Conservation (phyloP, 2,329 filamentous ascomycete species). For the Fusarium oligoseptatum region DNA sequence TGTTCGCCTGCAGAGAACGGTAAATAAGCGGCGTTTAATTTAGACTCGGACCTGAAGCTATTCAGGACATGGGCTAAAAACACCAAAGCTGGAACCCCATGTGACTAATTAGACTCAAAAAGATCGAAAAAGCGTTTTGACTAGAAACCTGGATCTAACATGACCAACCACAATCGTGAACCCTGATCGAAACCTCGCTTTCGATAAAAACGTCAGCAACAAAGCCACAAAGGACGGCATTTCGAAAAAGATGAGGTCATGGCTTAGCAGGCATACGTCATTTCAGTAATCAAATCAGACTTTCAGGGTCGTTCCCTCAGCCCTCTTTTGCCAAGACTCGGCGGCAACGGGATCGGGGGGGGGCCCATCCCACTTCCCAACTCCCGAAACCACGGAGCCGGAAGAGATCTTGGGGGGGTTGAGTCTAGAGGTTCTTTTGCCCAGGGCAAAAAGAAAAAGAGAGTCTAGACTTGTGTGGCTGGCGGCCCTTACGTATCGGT, state of each 20-base stretch:
- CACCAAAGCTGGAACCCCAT: not conserved
- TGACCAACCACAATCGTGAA: not conserved
- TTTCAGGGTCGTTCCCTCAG: slow-evolving; percentile 32
- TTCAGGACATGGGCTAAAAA: not conserved
- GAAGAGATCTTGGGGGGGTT: not conserved
- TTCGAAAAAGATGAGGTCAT: slow-evolving; percentile 30
- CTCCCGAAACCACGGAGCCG: slow-evolving; percentile 39
- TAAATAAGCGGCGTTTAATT: not conserved
- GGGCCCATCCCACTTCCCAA: slow-evolving; percentile 10
- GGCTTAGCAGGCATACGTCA: not conserved
- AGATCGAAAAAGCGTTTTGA: not conserved
- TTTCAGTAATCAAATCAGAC: slow-evolving; percentile 20
- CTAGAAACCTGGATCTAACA: not conserved
- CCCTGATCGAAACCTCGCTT: not conserved
- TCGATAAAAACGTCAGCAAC: not conserved
- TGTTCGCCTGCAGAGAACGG: not conserved
- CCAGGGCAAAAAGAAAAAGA: not conserved
- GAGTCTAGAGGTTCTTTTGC: not conserved
- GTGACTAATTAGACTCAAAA: not conserved
- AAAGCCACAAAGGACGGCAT: not conserved
- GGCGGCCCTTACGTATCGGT: slow-evolving; percentile 9
- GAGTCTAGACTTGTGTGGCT: slow-evolving; percentile 9
- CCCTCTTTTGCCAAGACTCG: slow-evolving; percentile 41
- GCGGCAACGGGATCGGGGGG: slow-evolving; percentile 38
- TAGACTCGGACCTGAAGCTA: not conserved